These are phyloP conservation scores for Marvania coccoides DNA, from an alignment of 139 green algal species.

Conservation along the genomic window DNA sequence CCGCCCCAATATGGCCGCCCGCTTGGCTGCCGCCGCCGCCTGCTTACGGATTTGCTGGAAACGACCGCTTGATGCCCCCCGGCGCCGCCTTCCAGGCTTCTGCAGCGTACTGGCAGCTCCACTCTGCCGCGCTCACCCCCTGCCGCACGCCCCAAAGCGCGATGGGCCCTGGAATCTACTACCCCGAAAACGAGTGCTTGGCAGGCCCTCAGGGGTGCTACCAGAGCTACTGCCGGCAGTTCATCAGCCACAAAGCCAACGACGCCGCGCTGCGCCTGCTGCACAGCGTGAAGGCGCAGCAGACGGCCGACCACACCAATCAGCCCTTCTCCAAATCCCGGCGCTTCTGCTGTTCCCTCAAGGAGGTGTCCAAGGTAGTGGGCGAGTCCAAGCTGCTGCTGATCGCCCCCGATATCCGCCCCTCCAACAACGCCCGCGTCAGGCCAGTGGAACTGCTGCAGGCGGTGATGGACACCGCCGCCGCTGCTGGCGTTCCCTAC, in stretches of 20 bases:
- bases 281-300: background rate
- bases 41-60: no score
- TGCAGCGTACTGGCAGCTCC: no score
- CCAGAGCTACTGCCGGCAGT: constrained; percentile 28
- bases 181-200: no score
- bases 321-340: background rate
- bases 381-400: constrained; percentile 44
- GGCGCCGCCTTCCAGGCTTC: no score
- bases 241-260: constrained; percentile 22
- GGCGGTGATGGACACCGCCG: constrained; percentile 45
- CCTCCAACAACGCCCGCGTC: constrained; percentile 11
- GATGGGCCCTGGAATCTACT: no score
- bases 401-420: constrained; percentile 66
- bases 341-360: constrained; percentile 32
- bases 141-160: no score
- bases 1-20: no score
- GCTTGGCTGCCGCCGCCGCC: no score
- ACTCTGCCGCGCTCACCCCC: no score
- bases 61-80: no score
- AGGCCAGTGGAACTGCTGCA: constrained; percentile 42
- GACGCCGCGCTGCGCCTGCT: background rate
- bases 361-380: constrained; percentile 66
- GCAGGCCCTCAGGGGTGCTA: constrained; percentile 10
- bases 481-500: constrained; percentile 28
- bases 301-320: background rate